Base-by-base conservation (phyloP, 495 filamentous ascomycete genomes). In the Pyrenula massariospora region DNA sequence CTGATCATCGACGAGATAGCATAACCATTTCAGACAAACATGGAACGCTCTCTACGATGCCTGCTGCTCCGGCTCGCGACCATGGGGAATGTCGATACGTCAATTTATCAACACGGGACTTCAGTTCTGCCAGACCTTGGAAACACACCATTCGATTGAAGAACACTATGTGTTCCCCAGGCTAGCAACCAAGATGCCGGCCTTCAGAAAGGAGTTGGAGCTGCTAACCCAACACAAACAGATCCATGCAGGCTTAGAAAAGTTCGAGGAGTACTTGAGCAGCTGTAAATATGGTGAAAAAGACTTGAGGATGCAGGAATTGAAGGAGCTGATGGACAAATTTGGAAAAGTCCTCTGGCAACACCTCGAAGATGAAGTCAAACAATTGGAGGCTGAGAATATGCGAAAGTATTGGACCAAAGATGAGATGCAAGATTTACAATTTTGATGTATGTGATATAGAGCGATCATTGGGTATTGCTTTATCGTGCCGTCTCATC, bases 351-450 rank as follows among this genome's bases (percentile, higher is more conserved):
- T 90, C 53, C 63, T 92, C 47, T 84, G 86, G 81, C 70, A 62
- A 52, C 88, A 92, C 74, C 66, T 92, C 54, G 83, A 87, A 59
- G 77, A 89, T 57, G 88, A 91, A 72, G 86, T 91, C 2, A 59
- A 73, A 61, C 78, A 82, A 24, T 66, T 92, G 2, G 77, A 79
- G 2, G 86, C 89, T 50, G 88, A 93, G 64, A 92, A 90, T 66
- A 95, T 96, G 91, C 76, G 89, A 63, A 81, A 77, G 62, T 89
- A 85, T 68, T 96, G 89, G 88, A 84, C 75, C 0, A 24, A 82
- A 48, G 80, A 86, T 56, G 91, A 95, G 74, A 85, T 96, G 71
- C 75, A 70, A 5, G 19, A 20, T 5, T 21, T 52, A 19, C 50
- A 21, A 24, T 20, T 52, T 20, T 52, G 19, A 52, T 24, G 50